phyloP scores from a whole-genome alignment of 441 rosid species.

The Breynia disticha region DNA sequence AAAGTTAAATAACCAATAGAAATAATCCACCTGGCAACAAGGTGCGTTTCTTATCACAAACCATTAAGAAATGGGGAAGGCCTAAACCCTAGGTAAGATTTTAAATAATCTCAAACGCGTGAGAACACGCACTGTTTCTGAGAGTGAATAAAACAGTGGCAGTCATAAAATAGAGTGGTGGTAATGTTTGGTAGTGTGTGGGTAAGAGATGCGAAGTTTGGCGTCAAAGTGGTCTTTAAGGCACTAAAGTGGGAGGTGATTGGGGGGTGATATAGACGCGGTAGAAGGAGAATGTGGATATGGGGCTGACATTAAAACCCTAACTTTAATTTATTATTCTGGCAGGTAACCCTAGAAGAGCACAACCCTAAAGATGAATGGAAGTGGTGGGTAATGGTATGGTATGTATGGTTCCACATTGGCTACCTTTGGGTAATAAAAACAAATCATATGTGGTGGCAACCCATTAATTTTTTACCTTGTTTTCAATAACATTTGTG shows the following conservation, averaged over 20 bases:
- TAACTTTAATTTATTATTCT: constrained; percentile 13
- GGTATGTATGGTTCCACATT: neutral
- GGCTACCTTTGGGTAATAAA: neutral
- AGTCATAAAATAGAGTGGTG: neutral
- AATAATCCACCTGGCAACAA: constrained; percentile 26
- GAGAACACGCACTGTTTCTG: constrained; percentile 20
- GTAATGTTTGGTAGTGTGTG: neutral
- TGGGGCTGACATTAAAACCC: constrained; percentile 30
- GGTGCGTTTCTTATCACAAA: constrained; percentile 68
- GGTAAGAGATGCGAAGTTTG: constrained; percentile 16
- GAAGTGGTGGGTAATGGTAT: neutral
- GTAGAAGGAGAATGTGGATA: constrained; percentile 15
- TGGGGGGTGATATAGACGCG: constrained; percentile 18
- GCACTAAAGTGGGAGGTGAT: constrained; percentile 23
- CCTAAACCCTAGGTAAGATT: constrained; percentile 12
- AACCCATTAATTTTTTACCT: too few relatives aligned
- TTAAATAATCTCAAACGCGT: constrained; percentile 19
- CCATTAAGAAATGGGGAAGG: constrained; percentile 27
- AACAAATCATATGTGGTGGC: too few relatives aligned
- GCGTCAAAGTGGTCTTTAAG: constrained; percentile 30
- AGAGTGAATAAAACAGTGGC: neutral
- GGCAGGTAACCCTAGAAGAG: constrained; percentile 28
- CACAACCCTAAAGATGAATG: neutral
- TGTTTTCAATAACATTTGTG: too few relatives aligned
- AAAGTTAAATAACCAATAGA: constrained; percentile 17